A percentile compares a stretch with the other conserved stretches of the same genome.
phyloP scores from a whole-genome alignment of 2,329 filamentous ascomycete genomes.

The Phialemonium atrogriseum region DNA sequence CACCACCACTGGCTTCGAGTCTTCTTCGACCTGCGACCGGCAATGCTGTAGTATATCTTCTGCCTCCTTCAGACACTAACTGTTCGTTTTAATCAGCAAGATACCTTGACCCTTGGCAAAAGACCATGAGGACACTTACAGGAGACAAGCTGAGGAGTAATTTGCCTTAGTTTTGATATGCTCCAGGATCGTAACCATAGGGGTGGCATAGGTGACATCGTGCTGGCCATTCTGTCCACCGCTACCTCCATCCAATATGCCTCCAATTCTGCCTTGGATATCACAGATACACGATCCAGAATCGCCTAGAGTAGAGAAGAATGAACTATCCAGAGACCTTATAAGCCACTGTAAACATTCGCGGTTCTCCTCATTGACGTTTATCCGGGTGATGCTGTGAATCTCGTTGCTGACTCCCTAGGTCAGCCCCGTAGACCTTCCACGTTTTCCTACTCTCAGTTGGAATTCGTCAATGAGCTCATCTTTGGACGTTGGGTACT shows the following conservation, averaged over 20 bases:
- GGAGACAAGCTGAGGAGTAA: neutral
- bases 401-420: neutral
- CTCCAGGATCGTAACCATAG: neutral
- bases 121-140: no score
- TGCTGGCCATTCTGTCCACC: neutral
- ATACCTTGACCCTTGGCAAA: no score
- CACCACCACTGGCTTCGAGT: no score
- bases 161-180: neutral
- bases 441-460: neutral
- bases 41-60: no score
- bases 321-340: neutral
- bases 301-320: neutral
- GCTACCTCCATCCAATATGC: neutral
- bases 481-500: neutral
- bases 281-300: neutral
- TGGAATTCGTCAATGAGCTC: neutral
- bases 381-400: neutral
- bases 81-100: no score
- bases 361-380: neutral
- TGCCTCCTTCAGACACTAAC: no score
- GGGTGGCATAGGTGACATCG: neutral
- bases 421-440: neutral
- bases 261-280: neutral
- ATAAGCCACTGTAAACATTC: neutral
- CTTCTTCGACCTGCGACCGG: no score